Conservation (phyloP, 208 protist species). For the Herpetomonas samuelpessoai region DNA sequence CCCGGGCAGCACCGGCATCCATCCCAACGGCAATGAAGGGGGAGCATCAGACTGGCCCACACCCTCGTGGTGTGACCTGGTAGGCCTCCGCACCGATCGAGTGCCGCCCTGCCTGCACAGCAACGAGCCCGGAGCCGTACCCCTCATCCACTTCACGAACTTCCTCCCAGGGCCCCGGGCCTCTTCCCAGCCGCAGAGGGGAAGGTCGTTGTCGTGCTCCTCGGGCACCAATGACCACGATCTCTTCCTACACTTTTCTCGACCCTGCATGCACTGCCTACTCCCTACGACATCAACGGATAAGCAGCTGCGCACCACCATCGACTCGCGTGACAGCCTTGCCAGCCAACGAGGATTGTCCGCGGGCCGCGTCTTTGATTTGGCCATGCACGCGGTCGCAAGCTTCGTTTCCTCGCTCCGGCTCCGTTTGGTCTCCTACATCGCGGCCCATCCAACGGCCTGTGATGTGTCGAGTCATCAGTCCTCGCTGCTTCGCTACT, state of each 20-base stretch:
- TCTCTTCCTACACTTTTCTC: neutral
- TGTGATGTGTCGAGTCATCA: constrained; percentile 31
- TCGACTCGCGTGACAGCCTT: neutral
- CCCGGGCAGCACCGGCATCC: too few species aligned
- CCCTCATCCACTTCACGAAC: too few species aligned
- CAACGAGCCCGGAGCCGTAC: neutral
- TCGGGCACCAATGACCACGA: too few species aligned
- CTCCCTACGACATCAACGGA: neutral
- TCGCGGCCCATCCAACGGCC: constrained; percentile 39
- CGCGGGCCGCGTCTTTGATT: constrained; percentile 23
- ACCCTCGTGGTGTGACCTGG: constrained; percentile 44
- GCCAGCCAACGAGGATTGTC: neutral
- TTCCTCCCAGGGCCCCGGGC: too few species aligned
- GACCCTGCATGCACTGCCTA: neutral
- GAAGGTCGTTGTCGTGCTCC: too few species aligned
- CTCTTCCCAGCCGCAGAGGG: too few species aligned
- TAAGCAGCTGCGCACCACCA: neutral
- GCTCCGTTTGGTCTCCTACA: constrained; percentile 54
- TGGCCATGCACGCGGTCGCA: constrained; percentile 43
- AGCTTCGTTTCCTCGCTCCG: constrained; percentile 67
- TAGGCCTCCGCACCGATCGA: constrained; percentile 3
- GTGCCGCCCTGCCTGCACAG: neutral
- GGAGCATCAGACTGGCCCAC: neutral
- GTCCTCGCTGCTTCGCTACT: constrained; percentile 26
- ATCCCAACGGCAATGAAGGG: too few species aligned